Conservation (phyloP, 768 basidiomycete genomes). For the Lentinula boryana region DNA sequence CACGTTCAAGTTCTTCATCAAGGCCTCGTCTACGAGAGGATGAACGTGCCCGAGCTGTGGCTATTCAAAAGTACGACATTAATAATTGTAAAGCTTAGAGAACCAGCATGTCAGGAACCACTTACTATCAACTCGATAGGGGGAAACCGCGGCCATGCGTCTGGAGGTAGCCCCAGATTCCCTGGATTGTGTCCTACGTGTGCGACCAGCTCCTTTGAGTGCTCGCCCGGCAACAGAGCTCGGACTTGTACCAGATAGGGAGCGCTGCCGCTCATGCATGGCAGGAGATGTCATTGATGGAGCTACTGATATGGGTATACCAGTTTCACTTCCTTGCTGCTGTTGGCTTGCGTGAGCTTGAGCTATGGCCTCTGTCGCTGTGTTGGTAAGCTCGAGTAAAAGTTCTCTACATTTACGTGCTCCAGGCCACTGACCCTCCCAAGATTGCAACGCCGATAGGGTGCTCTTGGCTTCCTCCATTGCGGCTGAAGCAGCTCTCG, state of each 20-base stretch:
- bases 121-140: conserved; percentile 64
- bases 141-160: conserved; percentile 53
- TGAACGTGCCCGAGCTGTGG: conserved; percentile 67
- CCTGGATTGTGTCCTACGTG: conserved; percentile 52
- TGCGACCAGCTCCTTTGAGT: conserved; percentile 42
- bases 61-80: conserved; percentile 15
- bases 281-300: conserved; percentile 24
- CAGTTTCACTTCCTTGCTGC: conserved; percentile 14
- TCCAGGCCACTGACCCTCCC: conserved; percentile 87
- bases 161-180: conserved; percentile 47
- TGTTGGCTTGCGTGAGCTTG: conserved; percentile 17
- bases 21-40: conserved; percentile 68
- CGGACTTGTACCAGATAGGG: conserved; percentile 40
- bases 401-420: conserved; percentile 84
- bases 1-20: conserved; percentile 43
- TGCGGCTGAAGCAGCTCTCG: conserved; percentile 57
- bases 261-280: conserved; percentile 47
- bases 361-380: conserved; percentile 62
- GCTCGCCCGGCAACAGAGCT: conserved; percentile 30
- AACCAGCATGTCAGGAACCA: conserved; percentile 6
- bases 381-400: conserved; percentile 61
- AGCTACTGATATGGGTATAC: conserved; percentile 17
- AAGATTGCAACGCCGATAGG: conserved; percentile 63
- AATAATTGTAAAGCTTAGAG: conserved; percentile 10
- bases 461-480: conserved; percentile 81